A percentile compares a stretch with the other conserved stretches of the same genome.
phyloP scores from a whole-genome alignment of 2,329 filamentous ascomycete genomes.

The Knufia petricola region DNA sequence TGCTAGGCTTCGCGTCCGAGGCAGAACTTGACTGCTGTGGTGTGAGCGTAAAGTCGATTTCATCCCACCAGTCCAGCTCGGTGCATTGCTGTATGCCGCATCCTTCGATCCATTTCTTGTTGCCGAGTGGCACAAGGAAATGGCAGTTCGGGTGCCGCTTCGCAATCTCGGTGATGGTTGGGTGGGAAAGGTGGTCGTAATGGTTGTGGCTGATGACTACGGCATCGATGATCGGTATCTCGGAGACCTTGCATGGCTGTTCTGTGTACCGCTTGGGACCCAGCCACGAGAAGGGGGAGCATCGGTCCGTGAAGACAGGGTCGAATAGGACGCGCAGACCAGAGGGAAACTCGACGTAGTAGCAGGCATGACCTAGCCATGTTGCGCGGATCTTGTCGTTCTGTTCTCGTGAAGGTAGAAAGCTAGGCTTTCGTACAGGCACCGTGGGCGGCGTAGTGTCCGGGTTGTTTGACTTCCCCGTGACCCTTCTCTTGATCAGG shows the following conservation, averaged over 20 bases:
- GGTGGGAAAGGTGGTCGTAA: conserved; percentile 81
- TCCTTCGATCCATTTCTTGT: conserved; percentile 70
- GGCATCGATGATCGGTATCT: conserved; percentile 54
- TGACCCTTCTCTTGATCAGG: conserved; percentile 32
- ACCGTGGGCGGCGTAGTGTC: conserved; percentile 59
- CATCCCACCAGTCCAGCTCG: conserved; percentile 94
- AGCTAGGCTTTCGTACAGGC: conserved; percentile 55
- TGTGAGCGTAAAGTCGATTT: conserved; percentile 60
- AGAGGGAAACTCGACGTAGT: conserved; percentile 78
- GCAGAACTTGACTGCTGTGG: conserved; percentile 24
- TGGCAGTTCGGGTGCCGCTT: conserved; percentile 66
- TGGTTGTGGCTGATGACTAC: conserved; percentile 80
- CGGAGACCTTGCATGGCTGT: conserved; percentile 63
- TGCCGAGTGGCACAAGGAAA: conserved; percentile 78
- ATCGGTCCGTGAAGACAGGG: conserved; percentile 82
- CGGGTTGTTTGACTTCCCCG: conserved; percentile 45
- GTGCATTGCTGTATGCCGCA: conserved; percentile 67
- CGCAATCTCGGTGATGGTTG: conserved; percentile 61
- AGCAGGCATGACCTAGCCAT: conserved; percentile 93
- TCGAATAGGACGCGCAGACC: conserved; percentile 87
- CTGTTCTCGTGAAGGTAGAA: conserved; percentile 49
- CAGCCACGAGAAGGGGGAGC: conserved; percentile 62
- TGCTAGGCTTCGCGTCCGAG: conserved; percentile 22
- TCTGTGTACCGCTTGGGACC: conserved; percentile 69
- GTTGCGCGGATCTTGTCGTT: conserved; percentile 64